A percentile compares a stretch with the other conserved stretches of the same genome.
Evolutionary conservation across 2,329 filamentous ascomycete genomes (phyloP).

Genomic region (Fusarium globosum): DNA sequence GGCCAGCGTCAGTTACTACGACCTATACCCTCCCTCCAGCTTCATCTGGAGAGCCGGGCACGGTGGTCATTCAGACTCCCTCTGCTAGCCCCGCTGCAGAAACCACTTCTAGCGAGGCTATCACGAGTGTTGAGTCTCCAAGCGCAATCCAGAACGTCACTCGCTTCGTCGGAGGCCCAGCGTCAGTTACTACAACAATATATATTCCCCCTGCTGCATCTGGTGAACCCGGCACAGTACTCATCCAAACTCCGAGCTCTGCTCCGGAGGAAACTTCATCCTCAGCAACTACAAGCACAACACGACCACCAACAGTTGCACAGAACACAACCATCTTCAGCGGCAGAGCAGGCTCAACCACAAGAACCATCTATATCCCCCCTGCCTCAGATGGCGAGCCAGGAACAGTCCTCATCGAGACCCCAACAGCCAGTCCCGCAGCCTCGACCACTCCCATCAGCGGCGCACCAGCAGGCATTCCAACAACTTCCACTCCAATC

Average conservation of each 20-base stretch:
- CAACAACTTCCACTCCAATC: background rate
- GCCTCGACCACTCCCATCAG: background rate
- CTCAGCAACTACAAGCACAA: background rate
- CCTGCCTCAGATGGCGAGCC: background rate
- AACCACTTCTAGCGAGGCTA: background rate
- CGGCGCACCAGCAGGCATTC: background rate
- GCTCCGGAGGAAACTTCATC: background rate
- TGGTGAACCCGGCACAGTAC: background rate
- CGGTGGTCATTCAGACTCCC: background rate
- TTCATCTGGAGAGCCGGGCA: background rate
- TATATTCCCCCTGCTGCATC: background rate
- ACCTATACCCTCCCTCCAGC: conserved; percentile 1
- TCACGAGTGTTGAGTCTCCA: background rate
- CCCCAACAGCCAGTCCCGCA: background rate
- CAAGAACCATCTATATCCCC: conserved; percentile 6
- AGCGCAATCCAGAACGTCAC: background rate
- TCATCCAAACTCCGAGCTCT: conserved; percentile 1
- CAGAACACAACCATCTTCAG: conserved; percentile 6
- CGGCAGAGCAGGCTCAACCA: background rate
- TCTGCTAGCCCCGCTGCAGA: background rate
- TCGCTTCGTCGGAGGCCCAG: background rate
- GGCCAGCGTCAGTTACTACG: background rate
- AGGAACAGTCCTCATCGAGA: conserved; percentile 25
- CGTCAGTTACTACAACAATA: background rate
- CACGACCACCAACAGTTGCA: background rate